Evolutionary conservation across 2,329 filamentous ascomycete genomes (phyloP), one percentile per base, ranked within the genome.

Genomic region (Hymenoscyphus repandus): DNA sequence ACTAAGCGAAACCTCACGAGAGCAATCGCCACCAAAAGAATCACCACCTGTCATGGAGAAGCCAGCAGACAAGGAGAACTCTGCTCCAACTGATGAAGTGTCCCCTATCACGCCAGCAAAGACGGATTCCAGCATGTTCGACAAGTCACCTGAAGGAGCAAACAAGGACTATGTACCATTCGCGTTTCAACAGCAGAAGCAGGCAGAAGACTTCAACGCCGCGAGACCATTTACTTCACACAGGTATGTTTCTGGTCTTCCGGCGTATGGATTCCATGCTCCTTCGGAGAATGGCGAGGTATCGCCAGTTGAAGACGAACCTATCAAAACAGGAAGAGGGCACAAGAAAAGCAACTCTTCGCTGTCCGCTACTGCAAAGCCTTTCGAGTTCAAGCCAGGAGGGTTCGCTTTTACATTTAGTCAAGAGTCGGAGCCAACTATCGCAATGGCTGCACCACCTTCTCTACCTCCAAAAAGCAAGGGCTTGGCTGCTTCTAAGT

Each of bases 331-430:
- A 4, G 18, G n/a, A 49, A 63, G 66, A 59, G 58, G 43, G 10
- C 63, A 70, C 56, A 72, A 72, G 49, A 65, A 72, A 47, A 70
- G 79, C 63, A 62, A 69, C 32, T 70, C 79, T 62, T 82, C 82
- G 4, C 72, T 91, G 20, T 91, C 88, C 33, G 85, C 86, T 3
- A 76, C 81, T 13, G 86, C 88, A 0, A 81, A 80, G 60, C 77
- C 86, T 0, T 95, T 93, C 64, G 77, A 66, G 40, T 64, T 63
- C 38, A 60, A 52, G 36, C 53, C 61, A 17, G 55, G 54, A 31
- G 45, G 56, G 5, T 64, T 62, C 50, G 60, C 46, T 20, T 64
- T 64, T 49, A 61, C 49, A n/a, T 60, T 58, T 47, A 56, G 55
- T 18, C 49, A 59, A 34, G 46, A 51, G 3, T 31, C 45, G 13